phyloP scores from a whole-genome alignment of 108 stramenopile genomes.

The Skeletonema menzelii region DNA sequence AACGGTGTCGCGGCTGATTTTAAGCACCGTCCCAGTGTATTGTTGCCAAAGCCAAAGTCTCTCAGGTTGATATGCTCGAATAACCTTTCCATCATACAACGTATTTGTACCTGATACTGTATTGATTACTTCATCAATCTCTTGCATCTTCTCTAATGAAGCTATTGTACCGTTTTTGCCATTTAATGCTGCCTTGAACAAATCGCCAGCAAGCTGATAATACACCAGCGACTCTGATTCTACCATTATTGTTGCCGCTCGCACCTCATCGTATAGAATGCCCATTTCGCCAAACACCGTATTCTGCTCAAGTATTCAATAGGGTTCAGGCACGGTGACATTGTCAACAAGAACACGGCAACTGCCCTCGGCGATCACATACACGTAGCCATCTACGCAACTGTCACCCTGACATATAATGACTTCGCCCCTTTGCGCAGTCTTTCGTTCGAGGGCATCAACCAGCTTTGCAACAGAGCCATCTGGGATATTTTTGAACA shows the following conservation, averaged over 20 bases:
- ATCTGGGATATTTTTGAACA: constrained; percentile 16
- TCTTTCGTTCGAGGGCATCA: constrained; percentile 19
- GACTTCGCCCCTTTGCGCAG: neutral
- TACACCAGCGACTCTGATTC: constrained; percentile 2
- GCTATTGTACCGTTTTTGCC: neutral
- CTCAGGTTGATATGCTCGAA: constrained; percentile 21
- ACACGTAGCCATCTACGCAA: constrained; percentile 22
- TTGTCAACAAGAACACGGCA: constrained; percentile 33
- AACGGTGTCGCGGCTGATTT: constrained; percentile 3
- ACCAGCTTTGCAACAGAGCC: constrained; percentile 3
- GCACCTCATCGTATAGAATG: constrained; percentile 16
- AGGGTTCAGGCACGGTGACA: constrained; percentile 38
- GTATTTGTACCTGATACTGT: constrained; percentile 9
- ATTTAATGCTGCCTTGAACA: constrained; percentile 19
- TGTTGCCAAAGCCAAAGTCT: constrained; percentile 32
- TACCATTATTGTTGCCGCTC: constrained; percentile 31
- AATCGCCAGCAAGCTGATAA: constrained; percentile 19
- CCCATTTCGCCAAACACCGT: constrained; percentile 32
- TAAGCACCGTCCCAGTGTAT: constrained; percentile 20
- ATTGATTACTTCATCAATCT: constrained; percentile 31
- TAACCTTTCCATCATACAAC: constrained; percentile 6
- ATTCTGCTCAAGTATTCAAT: constrained; percentile 16
- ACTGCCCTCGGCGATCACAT: constrained; percentile 26
- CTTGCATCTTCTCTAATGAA: constrained; percentile 1
- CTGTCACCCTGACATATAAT: constrained; percentile 35